These are phyloP conservation scores for Dactylellina haptotyla DNA, from an alignment of 2,329 filamentous ascomycete genomes.

Conservation along the genomic window DNA sequence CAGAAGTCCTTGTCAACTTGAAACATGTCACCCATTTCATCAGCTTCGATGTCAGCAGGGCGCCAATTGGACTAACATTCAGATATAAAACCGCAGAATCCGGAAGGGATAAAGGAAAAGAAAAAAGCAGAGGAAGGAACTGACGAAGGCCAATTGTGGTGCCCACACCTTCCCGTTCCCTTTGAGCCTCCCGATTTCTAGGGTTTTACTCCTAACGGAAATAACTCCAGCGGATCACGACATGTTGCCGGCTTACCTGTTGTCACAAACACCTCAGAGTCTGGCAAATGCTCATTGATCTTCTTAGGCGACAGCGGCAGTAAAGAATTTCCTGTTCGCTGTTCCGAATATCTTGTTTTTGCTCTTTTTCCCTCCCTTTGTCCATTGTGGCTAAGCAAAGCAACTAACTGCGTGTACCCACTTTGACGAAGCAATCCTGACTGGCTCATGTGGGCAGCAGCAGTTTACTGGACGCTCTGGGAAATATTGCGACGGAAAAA, in stretches of 20 bases:
- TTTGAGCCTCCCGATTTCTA: slow-evolving; percentile 18
- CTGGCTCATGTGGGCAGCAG: not conserved
- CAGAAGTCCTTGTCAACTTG: slow-evolving; percentile 54
- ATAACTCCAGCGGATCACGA: not conserved
- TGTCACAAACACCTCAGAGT: not conserved
- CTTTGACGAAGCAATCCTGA: slow-evolving; percentile 9
- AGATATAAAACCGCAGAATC: slow-evolving; percentile 43
- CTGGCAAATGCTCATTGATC: slow-evolving; percentile 28
- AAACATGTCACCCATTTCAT: slow-evolving; percentile 55
- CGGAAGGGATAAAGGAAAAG: slow-evolving; percentile 7
- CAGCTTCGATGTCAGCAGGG: slow-evolving; percentile 54
- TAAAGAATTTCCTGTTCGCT: slow-evolving; percentile 23
- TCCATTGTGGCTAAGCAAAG: slow-evolving; percentile 7
- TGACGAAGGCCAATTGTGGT: slow-evolving; percentile 15
- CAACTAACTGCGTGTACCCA: not conserved
- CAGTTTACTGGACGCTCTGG: slow-evolving; percentile 7
- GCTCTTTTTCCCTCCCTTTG: slow-evolving; percentile 1
- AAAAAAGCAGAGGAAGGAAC: slow-evolving; percentile 18
- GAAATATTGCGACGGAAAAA: slow-evolving; percentile 50
- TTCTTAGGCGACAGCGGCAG: slow-evolving; percentile 31
- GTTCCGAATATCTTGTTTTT: slow-evolving; percentile 33
- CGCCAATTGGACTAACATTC: slow-evolving; percentile 29
- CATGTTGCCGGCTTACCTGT: slow-evolving; percentile 37
- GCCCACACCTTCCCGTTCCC: slow-evolving; percentile 4
- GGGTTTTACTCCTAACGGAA: slow-evolving; percentile 6